Evolutionary conservation across 305 asterid species (phyloP), one percentile per base, ranked within the genome.

Genomic region (Salvia sclarea): DNA sequence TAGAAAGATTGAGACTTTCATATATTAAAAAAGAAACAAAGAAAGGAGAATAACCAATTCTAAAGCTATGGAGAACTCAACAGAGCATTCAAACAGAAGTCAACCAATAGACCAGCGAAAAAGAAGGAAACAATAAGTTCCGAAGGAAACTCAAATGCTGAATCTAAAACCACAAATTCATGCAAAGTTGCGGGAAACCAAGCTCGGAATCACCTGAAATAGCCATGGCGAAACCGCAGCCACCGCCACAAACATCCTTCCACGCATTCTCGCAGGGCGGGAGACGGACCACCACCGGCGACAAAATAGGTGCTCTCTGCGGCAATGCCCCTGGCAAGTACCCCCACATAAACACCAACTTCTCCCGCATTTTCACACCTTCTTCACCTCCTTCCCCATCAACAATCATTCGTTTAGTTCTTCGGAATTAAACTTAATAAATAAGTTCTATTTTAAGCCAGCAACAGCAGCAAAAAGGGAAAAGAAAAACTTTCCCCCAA

Each of bases 311-410:
- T 58, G 97, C 75, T 76, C 93, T 84, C 77, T 94, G 95, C 59
- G 97, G 98, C 83, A 83, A 61, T 22, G 99, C 98, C 35, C 99
- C 98, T 4, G 98, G 99, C 73, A 94, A 73, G 70, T 94, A 94
- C 47, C 99, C 99, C 94, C 97, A 94, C 96, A 89, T 86, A 37
- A 76, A 83, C 52, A 89, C 93, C 68, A 81, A 31, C 43, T 80
- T 84, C 41, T 84, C 91, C 78, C 72, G 85, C 30, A 25, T 25
- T 25, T 25, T 25, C 30, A 4, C 30, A 25, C 30, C 30, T 25
- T 25, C 30, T 25, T 25, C 30, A 4, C 30, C 30, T 25, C 30
- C 30, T 25, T 25, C 30, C 30, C 3, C 30, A 25, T 25, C 30
- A 25, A 25, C 30, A 25, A 1, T 25, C 30, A 25, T 25, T 25